Evolutionary conservation across 495 filamentous ascomycete species (phyloP), one percentile per base, ranked within the genome.

Genomic region (Aspergillus nanangensis): DNA sequence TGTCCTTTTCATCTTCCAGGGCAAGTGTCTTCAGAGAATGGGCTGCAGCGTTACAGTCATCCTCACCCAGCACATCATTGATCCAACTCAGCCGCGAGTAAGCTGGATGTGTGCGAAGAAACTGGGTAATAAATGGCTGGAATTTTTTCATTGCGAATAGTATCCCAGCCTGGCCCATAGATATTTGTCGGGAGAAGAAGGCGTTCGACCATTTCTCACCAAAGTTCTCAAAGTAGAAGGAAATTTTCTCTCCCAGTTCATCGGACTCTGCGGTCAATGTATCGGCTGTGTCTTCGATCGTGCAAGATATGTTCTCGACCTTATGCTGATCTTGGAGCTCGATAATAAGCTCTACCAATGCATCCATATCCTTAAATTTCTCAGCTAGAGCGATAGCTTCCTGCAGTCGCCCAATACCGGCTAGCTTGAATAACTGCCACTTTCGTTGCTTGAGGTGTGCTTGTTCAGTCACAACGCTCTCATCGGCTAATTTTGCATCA

Each of bases 51-150:
- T 76, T 69, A 51, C 86, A 92, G 41, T 93, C 78, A 43, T 81
- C 72, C 58, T 89, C 83, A 17, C 78, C 72, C 41, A 78, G 66
- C 15, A 96, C 79, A 55, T 96, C 90, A 63, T 97, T 92, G 65
- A 98, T 92, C 93, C 93, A 98, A 31, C 83, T 76, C n/a, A 96
- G 63, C 53, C 86, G 87, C 31, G 82, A 79, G 36, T 87, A 83
- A 50, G 79, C 66, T 8, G 80, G 77, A 51, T 82, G 75, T 21
- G 73, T 78, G 23, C 86, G 80, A 35, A 97, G 70, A 56, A 88
- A 97, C 23, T 69, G 71, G 9, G 90, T 95, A 18, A 90, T 70
- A 50, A 79, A 81, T 22, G 69, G 60, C 58, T 82, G 81, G 50
- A 82, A 81, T 33, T 85, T 82, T 20, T 78, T 64, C 65, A 67